A percentile compares a stretch with the other conserved stretches of the same genome.
phyloP scores from a whole-genome alignment of 2,329 filamentous ascomycete genomes.

The Trichoderma guizhouense region DNA sequence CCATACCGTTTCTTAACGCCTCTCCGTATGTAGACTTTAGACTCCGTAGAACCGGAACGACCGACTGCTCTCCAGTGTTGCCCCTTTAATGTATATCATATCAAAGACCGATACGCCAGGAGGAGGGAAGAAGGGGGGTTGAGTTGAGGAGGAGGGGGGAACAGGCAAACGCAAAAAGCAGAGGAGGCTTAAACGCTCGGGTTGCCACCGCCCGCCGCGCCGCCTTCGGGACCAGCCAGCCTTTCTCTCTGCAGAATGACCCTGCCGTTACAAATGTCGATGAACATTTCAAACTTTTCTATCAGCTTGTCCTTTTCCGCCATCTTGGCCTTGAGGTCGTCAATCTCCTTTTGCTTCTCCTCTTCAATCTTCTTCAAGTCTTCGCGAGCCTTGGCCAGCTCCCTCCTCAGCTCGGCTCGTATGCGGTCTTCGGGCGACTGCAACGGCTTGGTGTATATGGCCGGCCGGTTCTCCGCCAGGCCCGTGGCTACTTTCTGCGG shows the following conservation, averaged over 20 bases:
- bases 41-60: slow-evolving; percentile 15
- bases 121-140: neutral
- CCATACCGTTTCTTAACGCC: slow-evolving; percentile 14
- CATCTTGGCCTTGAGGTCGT: slow-evolving; percentile 56
- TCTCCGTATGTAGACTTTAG: slow-evolving; percentile 6
- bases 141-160: too few species aligned
- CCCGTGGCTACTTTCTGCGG: slow-evolving; percentile 59
- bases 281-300: slow-evolving; percentile 64
- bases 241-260: slow-evolving; percentile 61
- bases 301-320: slow-evolving; percentile 62
- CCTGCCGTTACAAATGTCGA: slow-evolving; percentile 65
- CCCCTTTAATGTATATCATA: slow-evolving; percentile 13
- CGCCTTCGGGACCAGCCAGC: slow-evolving; percentile 36
- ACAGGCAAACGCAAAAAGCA: neutral
- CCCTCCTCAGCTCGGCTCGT: slow-evolving; percentile 57
- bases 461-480: slow-evolving; percentile 58
- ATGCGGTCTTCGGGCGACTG: slow-evolving; percentile 63
- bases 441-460: slow-evolving; percentile 64
- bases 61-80: slow-evolving; percentile 10
- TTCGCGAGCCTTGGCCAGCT: slow-evolving; percentile 56
- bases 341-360: slow-evolving; percentile 56
- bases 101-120: slow-evolving; percentile 18
- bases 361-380: slow-evolving; percentile 54
- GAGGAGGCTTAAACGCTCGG: slow-evolving; percentile 13
- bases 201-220: slow-evolving; percentile 26